Conservation (phyloP, 257 asterid species). For the Gentiana macrophylla region DNA sequence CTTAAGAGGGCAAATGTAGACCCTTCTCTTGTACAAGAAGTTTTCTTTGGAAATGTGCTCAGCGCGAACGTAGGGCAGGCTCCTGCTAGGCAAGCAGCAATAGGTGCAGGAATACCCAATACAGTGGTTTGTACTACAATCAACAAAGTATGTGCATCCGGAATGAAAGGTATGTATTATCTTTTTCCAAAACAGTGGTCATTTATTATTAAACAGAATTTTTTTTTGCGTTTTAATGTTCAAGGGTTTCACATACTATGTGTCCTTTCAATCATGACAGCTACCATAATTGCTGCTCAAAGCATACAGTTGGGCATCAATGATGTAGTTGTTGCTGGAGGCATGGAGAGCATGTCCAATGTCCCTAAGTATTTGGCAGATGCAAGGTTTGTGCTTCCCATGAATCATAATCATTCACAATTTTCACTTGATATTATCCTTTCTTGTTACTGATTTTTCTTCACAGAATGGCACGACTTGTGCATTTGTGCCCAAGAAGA, state of each 20-base stretch:
- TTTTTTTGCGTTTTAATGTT: not conserved
- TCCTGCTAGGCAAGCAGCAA: slow-evolving; percentile 98
- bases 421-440: not conserved
- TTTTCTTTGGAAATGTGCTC: slow-evolving; percentile 88
- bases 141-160: slow-evolving; percentile 99
- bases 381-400: slow-evolving; percentile 59
- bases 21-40: slow-evolving; percentile 88
- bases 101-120: slow-evolving; percentile 91
- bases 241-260: not conserved
- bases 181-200: not conserved
- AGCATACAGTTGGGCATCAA: slow-evolving; percentile 88
- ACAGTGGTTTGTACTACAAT: slow-evolving; percentile 80
- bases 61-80: slow-evolving; percentile 99
- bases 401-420: not conserved
- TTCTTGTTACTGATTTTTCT: too few species aligned
- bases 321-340: slow-evolving; percentile 98
- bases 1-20: slow-evolving; percentile 83
- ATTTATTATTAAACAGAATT: not conserved
- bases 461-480: too few species aligned
- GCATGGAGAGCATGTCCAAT: slow-evolving; percentile 99
- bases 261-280: slow-evolving; percentile 29
- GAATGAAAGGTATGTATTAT: slow-evolving; percentile 75
- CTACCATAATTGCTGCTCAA: slow-evolving; percentile 91
- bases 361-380: slow-evolving; percentile 90
- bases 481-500: too few species aligned